Conservation (phyloP, 257 asterid species). For the Solanum corneliomulleri region DNA sequence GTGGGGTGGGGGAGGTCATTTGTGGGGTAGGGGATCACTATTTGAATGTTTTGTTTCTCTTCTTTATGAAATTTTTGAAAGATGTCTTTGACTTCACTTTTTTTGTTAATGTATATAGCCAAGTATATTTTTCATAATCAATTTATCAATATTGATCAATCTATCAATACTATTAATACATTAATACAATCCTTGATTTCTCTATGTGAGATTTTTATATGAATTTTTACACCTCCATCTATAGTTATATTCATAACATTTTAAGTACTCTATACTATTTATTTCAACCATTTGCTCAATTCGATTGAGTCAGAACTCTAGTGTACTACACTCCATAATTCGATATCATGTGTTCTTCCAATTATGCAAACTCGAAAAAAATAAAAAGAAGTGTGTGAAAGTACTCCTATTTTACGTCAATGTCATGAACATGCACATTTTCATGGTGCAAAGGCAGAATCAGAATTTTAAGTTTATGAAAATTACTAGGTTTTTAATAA, state of each 20-base stretch:
- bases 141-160: too few species aligned
- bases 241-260: background rate
- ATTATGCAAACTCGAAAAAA: background rate
- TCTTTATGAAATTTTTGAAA: background rate
- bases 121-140: too few species aligned
- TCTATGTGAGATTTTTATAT: too few species aligned
- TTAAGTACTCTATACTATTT: too few species aligned
- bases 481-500: background rate
- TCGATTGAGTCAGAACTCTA: background rate
- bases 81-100: too few species aligned
- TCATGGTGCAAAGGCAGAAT: background rate
- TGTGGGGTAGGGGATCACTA: too few species aligned
- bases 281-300: background rate
- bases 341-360: background rate
- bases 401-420: background rate
- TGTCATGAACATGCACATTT: background rate
- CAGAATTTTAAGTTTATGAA: background rate
- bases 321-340: background rate
- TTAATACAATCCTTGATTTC: too few species aligned
- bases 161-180: too few species aligned
- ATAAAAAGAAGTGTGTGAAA: background rate
- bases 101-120: background rate
- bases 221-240: background rate
- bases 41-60: background rate
- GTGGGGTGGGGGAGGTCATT: rapidly evolving